A percentile compares a stretch with the other conserved stretches of the same genome.
phyloP scores from a whole-genome alignment of 192 early-diverging fungal genomes.

The Coemansia sp. region DNA sequence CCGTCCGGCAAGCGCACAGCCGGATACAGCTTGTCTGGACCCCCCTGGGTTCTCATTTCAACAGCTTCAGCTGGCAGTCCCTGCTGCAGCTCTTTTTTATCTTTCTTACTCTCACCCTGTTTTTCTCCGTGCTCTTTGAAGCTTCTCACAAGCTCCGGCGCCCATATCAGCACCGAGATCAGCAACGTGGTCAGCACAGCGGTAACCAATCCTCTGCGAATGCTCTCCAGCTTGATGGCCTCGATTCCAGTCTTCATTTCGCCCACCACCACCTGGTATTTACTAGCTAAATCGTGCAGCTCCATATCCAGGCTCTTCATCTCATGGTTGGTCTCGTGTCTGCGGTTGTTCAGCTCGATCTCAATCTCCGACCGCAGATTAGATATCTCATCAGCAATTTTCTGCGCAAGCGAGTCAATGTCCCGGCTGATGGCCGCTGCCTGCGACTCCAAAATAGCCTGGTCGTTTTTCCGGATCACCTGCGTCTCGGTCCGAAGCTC shows the following conservation, averaged over 20 bases:
- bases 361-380: constrained; percentile 81
- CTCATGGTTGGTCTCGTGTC: constrained; percentile 75
- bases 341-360: constrained; percentile 89
- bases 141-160: constrained; percentile 17
- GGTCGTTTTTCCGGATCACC: constrained; percentile 75
- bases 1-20: not conserved
- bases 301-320: constrained; percentile 75
- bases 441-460: constrained; percentile 69
- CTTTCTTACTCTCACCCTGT: not conserved
- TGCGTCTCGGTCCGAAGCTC: constrained; percentile 79
- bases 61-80: too few relatives aligned
- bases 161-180: constrained; percentile 36
- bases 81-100: too few relatives aligned
- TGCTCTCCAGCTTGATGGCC: constrained; percentile 82
- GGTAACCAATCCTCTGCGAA: constrained; percentile 65
- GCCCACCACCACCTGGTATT: constrained; percentile 76
- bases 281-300: constrained; percentile 84
- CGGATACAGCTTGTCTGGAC: not conserved
- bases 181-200: constrained; percentile 42
- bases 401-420: constrained; percentile 72
- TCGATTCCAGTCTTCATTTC: constrained; percentile 88
- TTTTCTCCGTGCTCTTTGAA: constrained; percentile 7
- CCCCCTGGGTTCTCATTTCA: too few relatives aligned
- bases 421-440: constrained; percentile 72
- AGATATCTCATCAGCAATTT: constrained; percentile 73